Percentiles rank a stretch among this genome's conserved stretches.
Evolutionary conservation across 208 protist genomes (phyloP).

Genomic region (Leishmania guyanensis): DNA sequence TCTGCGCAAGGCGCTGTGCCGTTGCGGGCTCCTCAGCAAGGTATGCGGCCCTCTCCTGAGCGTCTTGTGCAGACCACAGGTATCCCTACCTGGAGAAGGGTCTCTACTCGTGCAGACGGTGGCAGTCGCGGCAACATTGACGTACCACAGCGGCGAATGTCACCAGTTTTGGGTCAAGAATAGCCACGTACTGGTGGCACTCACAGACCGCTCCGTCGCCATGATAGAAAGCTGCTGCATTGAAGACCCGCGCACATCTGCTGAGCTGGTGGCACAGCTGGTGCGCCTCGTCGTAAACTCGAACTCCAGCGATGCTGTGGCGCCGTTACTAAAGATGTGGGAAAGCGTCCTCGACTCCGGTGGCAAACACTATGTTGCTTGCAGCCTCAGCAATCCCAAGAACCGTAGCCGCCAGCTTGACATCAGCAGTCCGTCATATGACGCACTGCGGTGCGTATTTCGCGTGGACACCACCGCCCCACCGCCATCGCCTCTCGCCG

Average conservation of each 20-base stretch:
- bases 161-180: slow-evolving; percentile 13
- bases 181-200: not conserved
- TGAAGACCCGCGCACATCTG: not conserved
- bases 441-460: slow-evolving; percentile 32
- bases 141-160: slow-evolving; percentile 13
- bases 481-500: not conserved
- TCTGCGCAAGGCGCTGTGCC: slow-evolving; percentile 15
- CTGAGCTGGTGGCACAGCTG: slow-evolving; percentile 38
- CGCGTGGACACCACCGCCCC: not conserved
- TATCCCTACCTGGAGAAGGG: not conserved
- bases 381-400: slow-evolving; percentile 35
- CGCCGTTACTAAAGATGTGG: slow-evolving; percentile 28
- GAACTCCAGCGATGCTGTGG: slow-evolving; percentile 2
- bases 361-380: slow-evolving; percentile 24
- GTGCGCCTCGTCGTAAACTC: slow-evolving; percentile 46
- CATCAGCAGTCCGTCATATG: slow-evolving; percentile 42
- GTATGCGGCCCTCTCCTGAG: slow-evolving; percentile 15
- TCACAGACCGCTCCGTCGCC: not conserved
- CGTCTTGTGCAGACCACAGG: not conserved
- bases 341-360: slow-evolving; percentile 14
- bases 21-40: slow-evolving; percentile 1
- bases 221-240: not conserved
- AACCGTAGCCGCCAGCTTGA: slow-evolving; percentile 38
- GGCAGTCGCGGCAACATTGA: slow-evolving; percentile 20
- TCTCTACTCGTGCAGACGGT: slow-evolving; percentile 15